phyloP scores from a whole-genome alignment of 2,329 filamentous ascomycete species.

The Fusarium nisikadoi region DNA sequence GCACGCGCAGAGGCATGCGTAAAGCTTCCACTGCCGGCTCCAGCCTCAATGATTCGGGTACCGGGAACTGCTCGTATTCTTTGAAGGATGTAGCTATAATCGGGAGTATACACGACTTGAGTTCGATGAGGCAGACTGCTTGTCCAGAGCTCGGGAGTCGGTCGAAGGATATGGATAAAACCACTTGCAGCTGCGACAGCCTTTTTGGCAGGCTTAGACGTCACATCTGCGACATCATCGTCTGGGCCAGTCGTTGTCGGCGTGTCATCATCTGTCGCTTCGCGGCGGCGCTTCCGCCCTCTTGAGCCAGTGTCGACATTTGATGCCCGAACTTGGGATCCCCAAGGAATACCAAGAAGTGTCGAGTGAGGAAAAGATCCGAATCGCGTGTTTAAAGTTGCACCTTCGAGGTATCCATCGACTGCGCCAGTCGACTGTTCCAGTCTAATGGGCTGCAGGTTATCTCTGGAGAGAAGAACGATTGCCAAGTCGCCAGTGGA shows the following conservation, averaged over 20 bases:
- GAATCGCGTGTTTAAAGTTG: conserved; percentile 90
- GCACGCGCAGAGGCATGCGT: conserved; percentile 82
- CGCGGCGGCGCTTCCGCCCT: conserved; percentile 73
- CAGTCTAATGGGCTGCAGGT: conserved; percentile 80
- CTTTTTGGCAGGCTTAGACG: conserved; percentile 56
- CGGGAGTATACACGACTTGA: conserved; percentile 87
- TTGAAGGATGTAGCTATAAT: conserved; percentile 87
- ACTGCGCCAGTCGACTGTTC: conserved; percentile 69
- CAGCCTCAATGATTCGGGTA: conserved; percentile 79
- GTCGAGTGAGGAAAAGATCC: conserved; percentile 89
- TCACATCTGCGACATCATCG: conserved; percentile 47
- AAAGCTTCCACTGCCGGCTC: conserved; percentile 84
- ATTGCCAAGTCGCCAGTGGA: conserved; percentile 77
- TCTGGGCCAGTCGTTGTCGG: conserved; percentile 49
- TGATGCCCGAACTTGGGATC: conserved; percentile 89
- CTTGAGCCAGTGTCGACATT: conserved; percentile 92
- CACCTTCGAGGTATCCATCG: conserved; percentile 79
- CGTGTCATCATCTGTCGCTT: conserved; percentile 57
- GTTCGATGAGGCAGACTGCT: conserved; percentile 82
- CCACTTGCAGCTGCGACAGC: conserved; percentile 69
- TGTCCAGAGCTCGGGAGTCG: conserved; percentile 86
- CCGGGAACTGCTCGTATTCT: conserved; percentile 79
- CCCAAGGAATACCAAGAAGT: conserved; percentile 83
- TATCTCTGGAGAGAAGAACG: conserved; percentile 88
- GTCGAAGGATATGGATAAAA: conserved; percentile 81